Evolutionary conservation across 371 early-diverging fungal genomes (phyloP).

Genomic region (Apophysomyces variabilis): DNA sequence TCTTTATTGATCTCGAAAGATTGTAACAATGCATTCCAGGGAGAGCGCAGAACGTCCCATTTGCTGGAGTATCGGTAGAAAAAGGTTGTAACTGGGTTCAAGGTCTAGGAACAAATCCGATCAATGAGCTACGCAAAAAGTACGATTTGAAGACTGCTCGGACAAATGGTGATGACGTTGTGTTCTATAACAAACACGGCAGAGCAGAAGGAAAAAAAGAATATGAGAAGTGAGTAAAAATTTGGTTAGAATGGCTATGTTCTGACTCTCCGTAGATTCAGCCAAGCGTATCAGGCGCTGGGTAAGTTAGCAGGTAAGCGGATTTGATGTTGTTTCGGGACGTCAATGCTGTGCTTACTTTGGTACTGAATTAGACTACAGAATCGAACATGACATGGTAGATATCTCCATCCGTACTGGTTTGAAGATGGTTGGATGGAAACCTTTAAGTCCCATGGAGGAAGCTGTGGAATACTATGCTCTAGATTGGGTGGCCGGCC

Average conservation of each 20-base stretch:
- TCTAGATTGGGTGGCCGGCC: constrained; percentile 50
- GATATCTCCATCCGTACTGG: constrained; percentile 46
- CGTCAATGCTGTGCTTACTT: no score
- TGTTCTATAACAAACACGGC: constrained; percentile 35
- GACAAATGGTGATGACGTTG: constrained; percentile 40
- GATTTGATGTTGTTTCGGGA: no score
- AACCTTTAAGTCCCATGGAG: constrained; percentile 33
- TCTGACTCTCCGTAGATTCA: constrained; percentile 19
- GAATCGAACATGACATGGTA: constrained; percentile 32
- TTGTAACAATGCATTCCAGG: constrained; percentile 18
- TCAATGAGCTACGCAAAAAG: constrained; percentile 43
- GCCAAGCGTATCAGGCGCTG: constrained; percentile 30
- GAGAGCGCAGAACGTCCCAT: constrained; percentile 43
- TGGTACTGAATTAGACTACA: not conserved
- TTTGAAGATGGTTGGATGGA: constrained; percentile 42
- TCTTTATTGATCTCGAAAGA: not conserved
- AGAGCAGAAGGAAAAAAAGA: constrained; percentile 25
- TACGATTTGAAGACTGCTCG: constrained; percentile 32
- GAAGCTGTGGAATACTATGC: constrained; percentile 47
- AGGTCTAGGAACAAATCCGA: constrained; percentile 51
- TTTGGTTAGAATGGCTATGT: not conserved
- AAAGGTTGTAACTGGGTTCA: constrained; percentile 60
- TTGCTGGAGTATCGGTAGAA: constrained; percentile 43
- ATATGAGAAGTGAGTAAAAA: constrained; percentile 12
- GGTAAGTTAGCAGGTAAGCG: constrained; percentile 7